phyloP scores from a whole-genome alignment of 1,139 yeast species.

The Sugiyamaella pinicola region DNA sequence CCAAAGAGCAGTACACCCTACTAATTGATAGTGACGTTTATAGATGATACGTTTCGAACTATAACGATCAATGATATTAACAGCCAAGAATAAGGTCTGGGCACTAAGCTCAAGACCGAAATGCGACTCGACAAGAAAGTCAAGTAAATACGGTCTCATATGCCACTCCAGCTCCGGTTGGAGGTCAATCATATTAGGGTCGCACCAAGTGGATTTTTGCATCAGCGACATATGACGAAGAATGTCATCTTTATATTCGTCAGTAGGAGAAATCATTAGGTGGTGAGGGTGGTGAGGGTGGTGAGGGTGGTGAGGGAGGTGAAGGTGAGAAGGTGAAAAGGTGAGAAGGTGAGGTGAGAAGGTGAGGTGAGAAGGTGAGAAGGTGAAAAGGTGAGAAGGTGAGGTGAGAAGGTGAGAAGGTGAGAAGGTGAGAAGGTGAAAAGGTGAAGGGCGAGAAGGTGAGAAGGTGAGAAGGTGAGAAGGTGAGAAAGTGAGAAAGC shows the following conservation, averaged over 20 bases:
- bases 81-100: slow-evolving; percentile 76
- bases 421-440: not conserved
- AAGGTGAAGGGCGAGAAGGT: slow-evolving; percentile 1
- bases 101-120: slow-evolving; percentile 72
- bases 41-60: slow-evolving; percentile 90
- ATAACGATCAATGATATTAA: slow-evolving; percentile 85
- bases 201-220: slow-evolving; percentile 39
- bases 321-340: no score
- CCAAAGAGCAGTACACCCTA: slow-evolving; percentile 94
- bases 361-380: no score
- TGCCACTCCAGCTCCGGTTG: slow-evolving; percentile 94
- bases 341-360: not conserved
- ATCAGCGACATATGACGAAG: slow-evolving; percentile 41
- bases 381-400: no score
- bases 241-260: slow-evolving; percentile 44
- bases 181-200: slow-evolving; percentile 68
- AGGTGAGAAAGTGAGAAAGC: no score
- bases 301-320: no score
- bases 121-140: slow-evolving; percentile 81
- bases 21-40: slow-evolving; percentile 87
- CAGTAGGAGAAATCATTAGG: no score
- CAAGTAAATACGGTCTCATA: slow-evolving; percentile 87
- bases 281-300: no score
- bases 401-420: no score
- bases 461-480: slow-evolving; percentile 5